These are phyloP conservation scores for Exserohilum rostratum DNA, from an alignment of 2,329 filamentous ascomycete genomes.

Conservation along the genomic window DNA sequence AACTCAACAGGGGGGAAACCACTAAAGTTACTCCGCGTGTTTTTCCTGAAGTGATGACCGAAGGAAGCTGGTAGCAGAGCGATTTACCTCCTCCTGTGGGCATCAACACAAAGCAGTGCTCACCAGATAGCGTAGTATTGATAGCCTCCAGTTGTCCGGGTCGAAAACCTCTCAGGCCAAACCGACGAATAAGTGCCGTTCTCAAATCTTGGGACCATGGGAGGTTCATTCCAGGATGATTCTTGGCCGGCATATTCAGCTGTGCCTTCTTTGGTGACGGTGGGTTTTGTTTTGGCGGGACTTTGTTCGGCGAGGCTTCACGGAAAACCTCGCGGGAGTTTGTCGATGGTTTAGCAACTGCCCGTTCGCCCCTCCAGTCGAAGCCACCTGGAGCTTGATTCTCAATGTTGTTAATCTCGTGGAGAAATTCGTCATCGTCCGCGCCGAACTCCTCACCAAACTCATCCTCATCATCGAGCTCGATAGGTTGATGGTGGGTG, in stretches of 20 bases:
- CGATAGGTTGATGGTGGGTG: conserved; percentile 13
- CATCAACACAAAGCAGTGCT: conserved; percentile 96
- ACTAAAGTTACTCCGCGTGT: conserved; percentile 90
- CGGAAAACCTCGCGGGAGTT: conserved; percentile 35
- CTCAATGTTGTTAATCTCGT: conserved; percentile 53
- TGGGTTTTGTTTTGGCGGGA: conserved; percentile 21
- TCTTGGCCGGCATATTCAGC: conserved; percentile 34
- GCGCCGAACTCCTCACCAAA: conserved; percentile 38
- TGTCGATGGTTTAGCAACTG: conserved; percentile 18
- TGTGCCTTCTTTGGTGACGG: conserved; percentile 39
- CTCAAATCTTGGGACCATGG: conserved; percentile 89
- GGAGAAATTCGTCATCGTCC: conserved; percentile 45
- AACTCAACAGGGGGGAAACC: conserved; percentile 88
- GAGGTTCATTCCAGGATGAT: conserved; percentile 51
- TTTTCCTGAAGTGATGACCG: conserved; percentile 78
- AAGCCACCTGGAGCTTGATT: conserved; percentile 38
- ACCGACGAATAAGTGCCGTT: conserved; percentile 78
- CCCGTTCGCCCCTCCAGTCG: conserved; percentile 39
- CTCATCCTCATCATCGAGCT: conserved; percentile 19
- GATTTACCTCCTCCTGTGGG: conserved; percentile 97
- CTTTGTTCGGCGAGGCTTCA: conserved; percentile 37
- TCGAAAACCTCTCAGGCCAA: conserved; percentile 84
- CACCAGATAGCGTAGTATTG: conserved; percentile 84
- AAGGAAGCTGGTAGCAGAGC: conserved; percentile 92
- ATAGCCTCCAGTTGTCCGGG: conserved; percentile 94